Base-by-base conservation (phyloP, 2,329 filamentous ascomycete genomes). In the Anisogramma anomala region DNA sequence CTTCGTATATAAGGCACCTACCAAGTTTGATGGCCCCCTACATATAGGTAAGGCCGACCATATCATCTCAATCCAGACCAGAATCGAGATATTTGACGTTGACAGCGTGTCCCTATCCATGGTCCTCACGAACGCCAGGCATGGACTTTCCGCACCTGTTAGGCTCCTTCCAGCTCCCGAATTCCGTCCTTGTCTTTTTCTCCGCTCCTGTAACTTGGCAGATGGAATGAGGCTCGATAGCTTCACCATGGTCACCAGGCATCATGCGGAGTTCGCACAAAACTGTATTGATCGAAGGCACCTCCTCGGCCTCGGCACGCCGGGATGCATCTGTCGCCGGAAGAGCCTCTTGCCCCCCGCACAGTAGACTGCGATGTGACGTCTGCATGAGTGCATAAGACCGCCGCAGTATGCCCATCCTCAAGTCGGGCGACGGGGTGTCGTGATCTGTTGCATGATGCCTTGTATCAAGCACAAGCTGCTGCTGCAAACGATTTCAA, bases 401-500 rank as follows among this genome's bases (percentile, higher is more conserved):
- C 35, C 28, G 13, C 34, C 25, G 8, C 22, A 17, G 27, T 23
- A 23, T 35, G 37, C 34, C 27, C 34, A 22, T 41, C 19, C 14
- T 37, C 14, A 14, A 19, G 19, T 18, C 25, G 30, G 44, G 44
- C 38, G 34, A 37, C 34, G 42, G 11, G 33, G 28, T 31, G 41
- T 32, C 35, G 37, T 14, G 25, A 26, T 35, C 11, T 9, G 26
- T 25, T 17, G 31, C 33, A 23, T 15, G 30, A 26, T 39, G 35
- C 37, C 31, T 34, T 14, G 13, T 35, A 11, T n/a, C 34, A 44
- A 30, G 26, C 34, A 26, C 17, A 19, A 33, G 13, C 23, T 22
- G 31, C 23, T 38, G 30, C 34, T 38, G 41, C 36, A 41, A 40
- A 19, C 25, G 32, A 44, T 31, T 38, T 22, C 34, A 41, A 39